A percentile compares a stretch with the other conserved stretches of the same genome.
Conservation (phyloP, 2,329 filamentous ascomycete genomes). For the Pezicula carpinea region DNA sequence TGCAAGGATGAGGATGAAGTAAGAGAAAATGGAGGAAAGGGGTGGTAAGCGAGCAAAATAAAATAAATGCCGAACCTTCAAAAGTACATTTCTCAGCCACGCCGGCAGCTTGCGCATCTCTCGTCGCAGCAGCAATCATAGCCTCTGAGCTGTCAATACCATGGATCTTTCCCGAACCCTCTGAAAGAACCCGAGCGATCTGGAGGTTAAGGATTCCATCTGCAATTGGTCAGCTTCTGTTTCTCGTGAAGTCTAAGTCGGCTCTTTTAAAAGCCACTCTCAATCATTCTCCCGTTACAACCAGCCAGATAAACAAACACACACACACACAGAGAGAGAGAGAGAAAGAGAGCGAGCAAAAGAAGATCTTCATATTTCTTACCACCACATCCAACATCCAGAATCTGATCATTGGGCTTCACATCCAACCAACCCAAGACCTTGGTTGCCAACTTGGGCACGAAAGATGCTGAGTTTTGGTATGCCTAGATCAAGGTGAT, state of each 20-base stretch:
- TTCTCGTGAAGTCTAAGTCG: too few relatives aligned
- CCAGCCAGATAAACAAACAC: background rate
- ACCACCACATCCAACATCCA: slow-evolving; percentile 64
- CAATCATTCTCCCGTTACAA: too few relatives aligned
- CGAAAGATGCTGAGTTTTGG: slow-evolving; percentile 57
- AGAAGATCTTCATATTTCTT: slow-evolving; percentile 9
- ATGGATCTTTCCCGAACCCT: slow-evolving; percentile 44
- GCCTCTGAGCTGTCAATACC: slow-evolving; percentile 54
- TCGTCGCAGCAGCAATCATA: slow-evolving; percentile 52
- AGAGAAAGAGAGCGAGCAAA: background rate
- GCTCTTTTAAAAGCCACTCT: background rate
- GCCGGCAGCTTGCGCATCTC: slow-evolving; percentile 24
- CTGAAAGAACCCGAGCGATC: slow-evolving; percentile 41
- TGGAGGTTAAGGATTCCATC: slow-evolving; percentile 56
- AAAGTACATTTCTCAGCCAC: slow-evolving; percentile 19
- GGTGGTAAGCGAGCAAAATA: background rate
- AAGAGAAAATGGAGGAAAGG: background rate
- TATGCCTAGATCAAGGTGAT: slow-evolving; percentile 38
- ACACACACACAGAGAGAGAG: background rate
- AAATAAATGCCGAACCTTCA: slow-evolving; percentile 15
- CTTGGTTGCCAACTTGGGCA: slow-evolving; percentile 56
- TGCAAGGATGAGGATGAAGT: too few relatives aligned
- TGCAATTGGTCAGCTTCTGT: slow-evolving; percentile 23
- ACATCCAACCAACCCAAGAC: slow-evolving; percentile 55
- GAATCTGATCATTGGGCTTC: slow-evolving; percentile 50